Evolutionary conservation across 2,329 filamentous ascomycete species (phyloP), one percentile per base, ranked within the genome.

Genomic region (Arthrobotrys musiformis): DNA sequence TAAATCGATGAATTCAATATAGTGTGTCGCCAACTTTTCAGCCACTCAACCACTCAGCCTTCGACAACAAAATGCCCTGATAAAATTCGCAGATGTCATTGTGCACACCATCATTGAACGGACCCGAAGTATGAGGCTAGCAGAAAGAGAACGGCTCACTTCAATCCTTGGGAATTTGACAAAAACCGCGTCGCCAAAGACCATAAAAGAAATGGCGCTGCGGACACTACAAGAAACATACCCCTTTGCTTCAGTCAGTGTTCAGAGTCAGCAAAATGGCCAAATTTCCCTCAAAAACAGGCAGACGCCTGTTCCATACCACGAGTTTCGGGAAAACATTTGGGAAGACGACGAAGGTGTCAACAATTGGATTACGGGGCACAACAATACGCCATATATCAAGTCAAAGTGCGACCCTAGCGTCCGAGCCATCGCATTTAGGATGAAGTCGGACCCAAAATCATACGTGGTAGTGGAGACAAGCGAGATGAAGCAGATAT

Each of bases 301-400:
- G 1, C 79, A 77, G 0, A 7, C 28, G 17, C 79, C 80, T 0
- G 80, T 86, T 15, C 46, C 78, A 0, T 75, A 81, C 4, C 68
- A 78, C 0, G 82, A 83, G 0, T 56, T 85, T 0, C 81, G 84
- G 19, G 81, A 84, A 4, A 84, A 84, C 0, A 48, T 86, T 0
- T 86, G 85, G 85, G 85, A 86, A 79, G 85, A 86, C 30, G 80
- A 80, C 4, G 82, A 82, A 5, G 81, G 82, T 9, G 82, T 86
- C 7, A 84, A 86, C 9, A 78, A 84, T 2, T 78, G 84, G 11
- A 84, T 86, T 13, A 56, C 79, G 0, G 80, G 81, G 0, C 80
- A 81, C 0, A 86, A 86, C 19, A 82, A 85, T 67, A 0, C 79
- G 82, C 0, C 79, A 80, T 0, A 75, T 15, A 26, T 7, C 2